phyloP scores from a whole-genome alignment of 768 basidiomycete genomes.

The Termitomyces sp. region DNA sequence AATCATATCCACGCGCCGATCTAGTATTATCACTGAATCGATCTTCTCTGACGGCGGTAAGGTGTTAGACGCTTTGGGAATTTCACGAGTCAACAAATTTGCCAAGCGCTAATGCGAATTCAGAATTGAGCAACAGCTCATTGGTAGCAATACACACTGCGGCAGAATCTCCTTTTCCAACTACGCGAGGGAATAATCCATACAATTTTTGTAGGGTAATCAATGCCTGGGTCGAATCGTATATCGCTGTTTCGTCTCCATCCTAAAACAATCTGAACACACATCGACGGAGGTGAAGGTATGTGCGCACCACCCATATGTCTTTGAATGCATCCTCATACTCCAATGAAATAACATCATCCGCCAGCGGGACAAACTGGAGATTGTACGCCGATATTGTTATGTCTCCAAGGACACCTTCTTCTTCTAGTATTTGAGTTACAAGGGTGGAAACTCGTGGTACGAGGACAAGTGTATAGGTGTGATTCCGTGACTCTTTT shows the following conservation, averaged over 20 bases:
- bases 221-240: slow-evolving; percentile 85
- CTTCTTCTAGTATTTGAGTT: slow-evolving; percentile 83
- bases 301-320: slow-evolving; percentile 75
- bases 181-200: slow-evolving; percentile 85
- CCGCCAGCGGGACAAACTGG: slow-evolving; percentile 90
- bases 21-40: slow-evolving; percentile 85
- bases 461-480: slow-evolving; percentile 83
- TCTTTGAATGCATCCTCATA: slow-evolving; percentile 81
- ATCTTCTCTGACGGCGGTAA: slow-evolving; percentile 53
- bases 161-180: slow-evolving; percentile 91
- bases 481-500: slow-evolving; percentile 66
- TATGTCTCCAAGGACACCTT: slow-evolving; percentile 97
- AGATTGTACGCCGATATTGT: slow-evolving; percentile 83
- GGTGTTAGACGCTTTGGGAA: slow-evolving; percentile 32
- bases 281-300: background rate
- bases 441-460: slow-evolving; percentile 87
- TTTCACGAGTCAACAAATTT: slow-evolving; percentile 59
- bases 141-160: slow-evolving; percentile 35
- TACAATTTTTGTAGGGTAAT: slow-evolving; percentile 77
- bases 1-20: slow-evolving; percentile 91
- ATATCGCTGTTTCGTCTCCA: slow-evolving; percentile 87
- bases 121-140: background rate
- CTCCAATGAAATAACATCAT: slow-evolving; percentile 91
- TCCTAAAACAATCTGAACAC: slow-evolving; percentile 45
- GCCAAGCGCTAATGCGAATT: slow-evolving; percentile 58